Evolutionary conservation across 306 rosid species (phyloP).

Genomic region (Oxytropis ochrocephala): DNA sequence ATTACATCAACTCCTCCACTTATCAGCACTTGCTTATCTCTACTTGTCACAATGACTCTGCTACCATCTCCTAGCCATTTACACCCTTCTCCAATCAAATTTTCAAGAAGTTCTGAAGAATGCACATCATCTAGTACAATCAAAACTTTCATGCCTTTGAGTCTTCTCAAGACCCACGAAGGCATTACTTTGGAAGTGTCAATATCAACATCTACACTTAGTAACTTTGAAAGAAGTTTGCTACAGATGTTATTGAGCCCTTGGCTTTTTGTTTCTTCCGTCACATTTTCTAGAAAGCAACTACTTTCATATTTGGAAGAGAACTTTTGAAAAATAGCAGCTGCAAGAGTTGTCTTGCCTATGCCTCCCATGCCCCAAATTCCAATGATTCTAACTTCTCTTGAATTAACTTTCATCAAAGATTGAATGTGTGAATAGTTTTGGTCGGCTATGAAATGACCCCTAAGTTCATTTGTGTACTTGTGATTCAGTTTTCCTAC

Average conservation of each 20-base stretch:
- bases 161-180: background rate
- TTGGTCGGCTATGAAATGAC: background rate
- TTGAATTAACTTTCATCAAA: background rate
- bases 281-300: slow-evolving; percentile 10
- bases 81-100: background rate
- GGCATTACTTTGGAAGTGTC: background rate
- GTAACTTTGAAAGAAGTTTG: slow-evolving; percentile 1
- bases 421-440: background rate
- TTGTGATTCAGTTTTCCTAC: background rate
- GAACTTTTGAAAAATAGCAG: background rate
- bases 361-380: slow-evolving; percentile 27
- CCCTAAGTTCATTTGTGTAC: background rate
- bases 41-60: slow-evolving; percentile 5
- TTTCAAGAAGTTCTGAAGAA: background rate
- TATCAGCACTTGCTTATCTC: background rate
- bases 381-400: slow-evolving; percentile 5
- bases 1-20: background rate
- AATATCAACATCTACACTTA: background rate
- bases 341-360: slow-evolving; percentile 24
- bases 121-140: slow-evolving; percentile 18
- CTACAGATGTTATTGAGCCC: background rate
- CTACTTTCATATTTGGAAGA: background rate
- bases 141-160: background rate
- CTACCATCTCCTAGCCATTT: slow-evolving; percentile 1
- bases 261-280: background rate